Evolutionary conservation across 768 basidiomycete genomes (phyloP).

Genomic region (Naganishia vaughanmartiniae): DNA sequence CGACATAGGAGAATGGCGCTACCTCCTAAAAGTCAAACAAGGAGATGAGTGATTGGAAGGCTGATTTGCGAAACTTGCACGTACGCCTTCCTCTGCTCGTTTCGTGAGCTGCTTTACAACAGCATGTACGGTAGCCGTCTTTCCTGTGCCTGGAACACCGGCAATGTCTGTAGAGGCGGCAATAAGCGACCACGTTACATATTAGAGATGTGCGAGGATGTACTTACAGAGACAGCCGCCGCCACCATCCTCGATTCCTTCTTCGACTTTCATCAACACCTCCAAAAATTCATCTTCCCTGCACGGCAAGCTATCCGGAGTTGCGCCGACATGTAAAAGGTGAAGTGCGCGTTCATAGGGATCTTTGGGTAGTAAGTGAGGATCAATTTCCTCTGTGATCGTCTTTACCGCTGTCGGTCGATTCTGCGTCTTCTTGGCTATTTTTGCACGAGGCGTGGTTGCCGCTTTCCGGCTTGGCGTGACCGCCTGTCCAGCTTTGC

Average conservation of each 20-base stretch:
- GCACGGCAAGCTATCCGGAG: slow-evolving; percentile 85
- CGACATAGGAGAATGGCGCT: slow-evolving; percentile 91
- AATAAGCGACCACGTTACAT: slow-evolving; percentile 1
- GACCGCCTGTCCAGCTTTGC: slow-evolving; percentile 49
- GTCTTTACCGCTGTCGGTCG: slow-evolving; percentile 9
- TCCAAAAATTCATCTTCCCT: slow-evolving; percentile 77
- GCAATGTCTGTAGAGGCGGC: slow-evolving; percentile 71
- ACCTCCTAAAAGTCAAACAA: slow-evolving; percentile 64
- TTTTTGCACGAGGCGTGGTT: slow-evolving; percentile 13
- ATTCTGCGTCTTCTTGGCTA: not conserved
- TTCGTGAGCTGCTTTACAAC: slow-evolving; percentile 83
- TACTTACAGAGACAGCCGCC: slow-evolving; percentile 91
- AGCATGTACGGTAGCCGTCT: slow-evolving; percentile 95
- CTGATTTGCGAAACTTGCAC: slow-evolving; percentile 39
- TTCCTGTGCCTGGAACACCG: slow-evolving; percentile 86
- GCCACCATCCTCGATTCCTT: slow-evolving; percentile 83
- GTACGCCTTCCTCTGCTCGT: slow-evolving; percentile 76
- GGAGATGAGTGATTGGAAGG: not conserved
- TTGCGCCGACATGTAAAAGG: slow-evolving; percentile 84
- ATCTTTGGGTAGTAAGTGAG: slow-evolving; percentile 65
- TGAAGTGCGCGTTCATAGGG: slow-evolving; percentile 86
- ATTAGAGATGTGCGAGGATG: not conserved
- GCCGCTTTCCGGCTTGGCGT: slow-evolving; percentile 58
- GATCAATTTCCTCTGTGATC: slow-evolving; percentile 38
- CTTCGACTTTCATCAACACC: slow-evolving; percentile 72